Percentiles rank a stretch among this genome's conserved stretches.
These are phyloP conservation scores for Apium graveolens DNA, from an alignment of 129 eudicot species.

Conservation along the genomic window DNA sequence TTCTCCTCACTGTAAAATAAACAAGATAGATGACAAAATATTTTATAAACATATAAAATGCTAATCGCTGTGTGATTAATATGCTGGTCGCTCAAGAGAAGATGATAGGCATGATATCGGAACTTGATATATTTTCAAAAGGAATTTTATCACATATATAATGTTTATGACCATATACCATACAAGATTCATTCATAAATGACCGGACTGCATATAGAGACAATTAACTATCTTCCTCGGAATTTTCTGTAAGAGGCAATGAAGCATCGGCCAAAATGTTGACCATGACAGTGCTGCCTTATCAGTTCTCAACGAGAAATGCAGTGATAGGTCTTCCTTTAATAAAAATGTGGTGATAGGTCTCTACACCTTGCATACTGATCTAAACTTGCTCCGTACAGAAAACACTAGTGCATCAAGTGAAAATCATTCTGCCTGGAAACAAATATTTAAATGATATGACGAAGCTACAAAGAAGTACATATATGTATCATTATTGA, in stretches of 20 bases:
- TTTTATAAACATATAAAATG: not conserved
- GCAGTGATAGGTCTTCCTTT: not conserved
- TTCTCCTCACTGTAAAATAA: constrained; percentile 73
- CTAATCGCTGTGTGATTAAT: not conserved
- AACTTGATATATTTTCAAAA: not conserved
- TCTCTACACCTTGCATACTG: not conserved
- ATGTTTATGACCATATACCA: not conserved
- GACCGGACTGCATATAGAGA: not conserved
- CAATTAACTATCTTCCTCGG: not conserved
- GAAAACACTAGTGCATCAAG: not conserved
- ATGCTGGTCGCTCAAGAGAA: constrained; percentile 1
- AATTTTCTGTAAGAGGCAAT: not conserved
- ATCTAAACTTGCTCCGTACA: not conserved
- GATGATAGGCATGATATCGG: not conserved
- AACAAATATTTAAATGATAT: not conserved
- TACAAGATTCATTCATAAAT: not conserved
- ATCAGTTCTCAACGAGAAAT: not conserved
- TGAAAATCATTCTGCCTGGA: not conserved
- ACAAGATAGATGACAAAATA: not conserved
- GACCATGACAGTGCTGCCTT: not conserved
- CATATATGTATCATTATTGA: not conserved
- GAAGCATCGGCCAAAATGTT: not conserved
- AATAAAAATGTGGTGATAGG: not conserved
- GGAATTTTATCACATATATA: not conserved
- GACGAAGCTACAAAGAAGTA: not conserved